Evolutionary conservation across 1,284 basidiomycete genomes (phyloP).

Genomic region (Golubevia pallescens): DNA sequence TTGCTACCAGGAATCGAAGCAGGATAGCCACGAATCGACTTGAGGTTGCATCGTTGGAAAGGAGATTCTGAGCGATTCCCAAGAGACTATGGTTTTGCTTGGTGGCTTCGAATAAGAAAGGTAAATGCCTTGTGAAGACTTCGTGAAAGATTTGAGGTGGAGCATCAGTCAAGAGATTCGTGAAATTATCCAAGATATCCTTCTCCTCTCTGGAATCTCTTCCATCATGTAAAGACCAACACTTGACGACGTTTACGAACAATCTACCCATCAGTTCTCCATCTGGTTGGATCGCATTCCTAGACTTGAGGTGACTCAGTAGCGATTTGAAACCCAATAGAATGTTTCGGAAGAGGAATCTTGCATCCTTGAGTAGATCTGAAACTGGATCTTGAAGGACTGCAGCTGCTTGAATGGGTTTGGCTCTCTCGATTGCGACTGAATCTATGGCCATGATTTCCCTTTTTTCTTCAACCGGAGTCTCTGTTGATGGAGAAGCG

Average conservation of each 20-base stretch:
- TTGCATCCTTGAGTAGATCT: conserved; percentile 70
- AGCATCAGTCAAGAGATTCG: conserved; percentile 65
- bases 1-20: conserved; percentile 81
- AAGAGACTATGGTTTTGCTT: conserved; percentile 77
- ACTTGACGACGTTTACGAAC: conserved; percentile 83
- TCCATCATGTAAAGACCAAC: conserved; percentile 83
- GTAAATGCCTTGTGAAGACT: conserved; percentile 47
- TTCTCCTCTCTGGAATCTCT: conserved; percentile 76
- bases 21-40: conserved; percentile 91
- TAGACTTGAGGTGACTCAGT: conserved; percentile 78
- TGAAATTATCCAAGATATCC: conserved; percentile 86
- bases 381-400: conserved; percentile 65
- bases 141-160: conserved; percentile 67
- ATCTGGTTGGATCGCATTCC: conserved; percentile 79
- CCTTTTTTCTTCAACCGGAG: conserved; percentile 11
- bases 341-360: conserved; percentile 84
- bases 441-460: conserved; percentile 21
- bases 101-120: conserved; percentile 55
- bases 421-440: conserved; percentile 64
- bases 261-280: conserved; percentile 85
- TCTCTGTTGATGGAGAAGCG: too few relatives aligned
- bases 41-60: conserved; percentile 81
- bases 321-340: conserved; percentile 88
- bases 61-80: conserved; percentile 85
- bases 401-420: conserved; percentile 64